Conservation (phyloP, 495 filamentous ascomycete species). For the Neurospora sp. region DNA sequence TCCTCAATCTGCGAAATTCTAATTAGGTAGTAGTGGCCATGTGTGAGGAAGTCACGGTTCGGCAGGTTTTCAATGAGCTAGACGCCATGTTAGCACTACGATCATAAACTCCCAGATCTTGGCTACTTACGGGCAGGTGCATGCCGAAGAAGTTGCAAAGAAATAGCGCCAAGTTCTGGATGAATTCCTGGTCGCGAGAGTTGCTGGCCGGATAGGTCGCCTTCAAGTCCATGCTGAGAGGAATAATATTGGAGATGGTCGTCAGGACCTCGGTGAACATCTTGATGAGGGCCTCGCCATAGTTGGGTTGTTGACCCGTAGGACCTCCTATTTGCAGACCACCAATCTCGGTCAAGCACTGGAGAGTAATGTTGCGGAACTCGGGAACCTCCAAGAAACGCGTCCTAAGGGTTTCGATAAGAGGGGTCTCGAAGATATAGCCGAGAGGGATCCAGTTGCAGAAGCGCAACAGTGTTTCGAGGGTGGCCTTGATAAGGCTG, state of each 20-base stretch:
- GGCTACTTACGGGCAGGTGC: conserved; percentile 68
- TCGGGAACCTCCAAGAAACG: conserved; percentile 85
- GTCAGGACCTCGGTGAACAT: conserved; percentile 97
- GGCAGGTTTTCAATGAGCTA: conserved; percentile 92
- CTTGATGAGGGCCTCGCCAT: conserved; percentile 85
- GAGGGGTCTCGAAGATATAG: conserved; percentile 94
- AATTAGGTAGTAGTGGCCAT: conserved; percentile 96
- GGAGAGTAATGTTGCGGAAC: conserved; percentile 92
- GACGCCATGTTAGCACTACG: conserved; percentile 14
- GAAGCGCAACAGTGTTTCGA: conserved; percentile 90
- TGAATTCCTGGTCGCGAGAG: conserved; percentile 90
- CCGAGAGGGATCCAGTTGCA: conserved; percentile 98
- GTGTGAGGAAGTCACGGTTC: conserved; percentile 85
- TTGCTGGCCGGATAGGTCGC: conserved; percentile 82
- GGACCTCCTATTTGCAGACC: conserved; percentile 63
- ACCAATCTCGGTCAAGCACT: conserved; percentile 94
- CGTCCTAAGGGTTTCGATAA: conserved; percentile 87
- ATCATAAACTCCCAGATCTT: background rate
- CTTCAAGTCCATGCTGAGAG: conserved; percentile 79
- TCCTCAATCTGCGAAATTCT: conserved; percentile 97
- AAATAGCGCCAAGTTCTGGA: conserved; percentile 92
- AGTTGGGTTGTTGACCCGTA: conserved; percentile 54
- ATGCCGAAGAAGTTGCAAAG: conserved; percentile 91
- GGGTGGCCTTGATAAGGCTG: conserved; percentile 81
- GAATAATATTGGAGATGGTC: conserved; percentile 81